Evolutionary conservation across 2,329 filamentous ascomycete species (phyloP), one percentile per base, ranked within the genome.

Genomic region (Cephalotrichum gorgonifer): DNA sequence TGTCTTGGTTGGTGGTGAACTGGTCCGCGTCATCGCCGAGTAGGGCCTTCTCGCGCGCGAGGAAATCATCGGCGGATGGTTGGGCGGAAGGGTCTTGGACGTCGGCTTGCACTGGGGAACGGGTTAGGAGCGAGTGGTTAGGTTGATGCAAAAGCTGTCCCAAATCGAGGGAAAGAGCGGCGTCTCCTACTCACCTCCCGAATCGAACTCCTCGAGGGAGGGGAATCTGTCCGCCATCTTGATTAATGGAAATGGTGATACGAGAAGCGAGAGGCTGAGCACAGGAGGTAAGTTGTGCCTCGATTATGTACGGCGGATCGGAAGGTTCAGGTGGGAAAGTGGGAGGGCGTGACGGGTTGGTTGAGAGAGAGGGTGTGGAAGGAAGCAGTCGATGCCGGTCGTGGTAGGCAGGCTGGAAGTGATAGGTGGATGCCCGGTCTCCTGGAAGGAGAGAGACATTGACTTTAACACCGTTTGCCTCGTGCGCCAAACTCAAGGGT

Each of bases 1-100:
- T 72, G 57, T 95, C 88, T 61, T 84, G 81, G 53, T 81, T 76
- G 28, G 86, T 86, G 54, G 85, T 76, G 66, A 98, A 98, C 71
- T 90, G 86, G 59, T 89, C 79, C 52, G 93, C 93, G 66, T 97
- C 93, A 54, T 95, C 93, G 56, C 93, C 93, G 7, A 98, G 81
- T 17, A 85, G 69, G 53, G 89, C 93, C 62, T 89, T 88, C 72
- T 98, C 93, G 57, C 91, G 87, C 54, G 87, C 83, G 44, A 97
- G 80, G 66, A 98, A 97, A 68, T 95, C 88, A 61, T 88, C 82
- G 54, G 79, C 74, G 28, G 83, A 82, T 27, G 78, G 73, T 9
- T 76, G 71, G 53, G 72, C 75, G 54, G 75, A 72, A 33, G 79
- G 66, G 50, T 72, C 74, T 67, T 74, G 76, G 62, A 76, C 74